These are phyloP conservation scores for Aspergillus kassunensis DNA, from an alignment of 495 filamentous ascomycete species.

Conservation along the genomic window DNA sequence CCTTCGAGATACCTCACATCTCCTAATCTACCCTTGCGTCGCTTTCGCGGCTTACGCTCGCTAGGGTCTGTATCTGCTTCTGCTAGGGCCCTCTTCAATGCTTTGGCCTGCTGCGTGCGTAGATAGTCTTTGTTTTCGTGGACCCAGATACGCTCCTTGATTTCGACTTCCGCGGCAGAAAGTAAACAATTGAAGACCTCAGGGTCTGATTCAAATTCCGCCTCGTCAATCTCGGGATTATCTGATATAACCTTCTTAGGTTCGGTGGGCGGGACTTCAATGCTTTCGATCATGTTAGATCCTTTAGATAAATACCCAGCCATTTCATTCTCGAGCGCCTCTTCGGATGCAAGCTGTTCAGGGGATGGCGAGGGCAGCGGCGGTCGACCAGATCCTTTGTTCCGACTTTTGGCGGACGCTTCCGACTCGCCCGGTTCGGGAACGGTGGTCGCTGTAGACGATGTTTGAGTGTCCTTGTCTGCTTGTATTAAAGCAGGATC, in stretches of 20 bases:
- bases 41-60: conserved; percentile 46
- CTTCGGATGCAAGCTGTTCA: conserved; percentile 41
- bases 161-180: conserved; percentile 59
- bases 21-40: conserved; percentile 45
- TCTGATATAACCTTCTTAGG: conserved; percentile 34
- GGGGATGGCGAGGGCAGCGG: conserved; percentile 30
- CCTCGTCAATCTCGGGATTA: conserved; percentile 56
- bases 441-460: conserved; percentile 22
- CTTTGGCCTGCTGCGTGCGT: conserved; percentile 73
- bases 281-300: conserved; percentile 37
- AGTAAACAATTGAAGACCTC: conserved; percentile 78
- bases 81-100: conserved; percentile 58
- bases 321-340: conserved; percentile 44
- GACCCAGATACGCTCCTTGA: conserved; percentile 91
- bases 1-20: conserved; percentile 49
- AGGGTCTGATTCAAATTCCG: conserved; percentile 74
- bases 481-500: conserved; percentile 37
- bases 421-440: conserved; percentile 23
- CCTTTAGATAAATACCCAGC: conserved; percentile 34
- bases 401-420: conserved; percentile 22
- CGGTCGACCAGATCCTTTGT: conserved; percentile 31
- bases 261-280: not conserved
- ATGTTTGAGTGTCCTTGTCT: conserved; percentile 14
- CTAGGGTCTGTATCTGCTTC: conserved; percentile 45
- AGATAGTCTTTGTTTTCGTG: conserved; percentile 89